These are phyloP conservation scores for Leccinum broughii DNA, from an alignment of 768 basidiomycete genomes.

Conservation along the genomic window DNA sequence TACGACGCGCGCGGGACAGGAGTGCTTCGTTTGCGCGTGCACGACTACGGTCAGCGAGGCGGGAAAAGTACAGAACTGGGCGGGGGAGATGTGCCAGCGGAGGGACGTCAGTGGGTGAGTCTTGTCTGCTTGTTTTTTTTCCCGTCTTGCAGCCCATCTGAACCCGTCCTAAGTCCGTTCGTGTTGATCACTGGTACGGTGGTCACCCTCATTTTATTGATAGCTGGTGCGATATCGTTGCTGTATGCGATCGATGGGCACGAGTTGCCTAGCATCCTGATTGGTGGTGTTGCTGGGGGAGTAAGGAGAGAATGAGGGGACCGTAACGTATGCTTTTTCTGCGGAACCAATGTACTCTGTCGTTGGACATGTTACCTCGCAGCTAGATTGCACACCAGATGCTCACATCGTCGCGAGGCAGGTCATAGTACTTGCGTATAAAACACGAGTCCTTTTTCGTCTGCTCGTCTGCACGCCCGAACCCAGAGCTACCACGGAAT, in stretches of 20 bases:
- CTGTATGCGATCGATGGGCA: slow-evolving; percentile 61
- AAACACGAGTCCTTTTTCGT: background rate
- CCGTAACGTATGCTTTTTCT: background rate
- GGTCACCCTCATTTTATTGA: slow-evolving; percentile 60
- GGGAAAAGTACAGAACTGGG: slow-evolving; percentile 69
- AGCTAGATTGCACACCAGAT: background rate
- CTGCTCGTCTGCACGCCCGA: too few relatives aligned
- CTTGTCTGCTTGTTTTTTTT: background rate
- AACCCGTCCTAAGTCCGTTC: slow-evolving; percentile 54
- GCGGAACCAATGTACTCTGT: slow-evolving; percentile 5
- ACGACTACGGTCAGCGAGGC: slow-evolving; percentile 47
- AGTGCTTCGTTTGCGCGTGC: slow-evolving; percentile 52
- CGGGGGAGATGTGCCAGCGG: slow-evolving; percentile 71
- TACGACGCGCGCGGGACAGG: slow-evolving; percentile 57
- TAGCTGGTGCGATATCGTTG: slow-evolving; percentile 66
- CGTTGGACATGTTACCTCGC: background rate
- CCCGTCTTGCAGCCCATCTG: too few relatives aligned
- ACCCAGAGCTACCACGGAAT: too few relatives aligned
- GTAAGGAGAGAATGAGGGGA: slow-evolving; percentile 50
- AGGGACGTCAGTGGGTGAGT: slow-evolving; percentile 81
- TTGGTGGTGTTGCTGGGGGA: slow-evolving; percentile 53
- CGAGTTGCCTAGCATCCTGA: slow-evolving; percentile 72
- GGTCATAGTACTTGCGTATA: background rate
- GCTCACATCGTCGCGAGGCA: too few relatives aligned
- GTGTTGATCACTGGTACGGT: slow-evolving; percentile 71